Base-by-base conservation (phyloP, 164 flowering plant species). In the Vitis labrusca region DNA sequence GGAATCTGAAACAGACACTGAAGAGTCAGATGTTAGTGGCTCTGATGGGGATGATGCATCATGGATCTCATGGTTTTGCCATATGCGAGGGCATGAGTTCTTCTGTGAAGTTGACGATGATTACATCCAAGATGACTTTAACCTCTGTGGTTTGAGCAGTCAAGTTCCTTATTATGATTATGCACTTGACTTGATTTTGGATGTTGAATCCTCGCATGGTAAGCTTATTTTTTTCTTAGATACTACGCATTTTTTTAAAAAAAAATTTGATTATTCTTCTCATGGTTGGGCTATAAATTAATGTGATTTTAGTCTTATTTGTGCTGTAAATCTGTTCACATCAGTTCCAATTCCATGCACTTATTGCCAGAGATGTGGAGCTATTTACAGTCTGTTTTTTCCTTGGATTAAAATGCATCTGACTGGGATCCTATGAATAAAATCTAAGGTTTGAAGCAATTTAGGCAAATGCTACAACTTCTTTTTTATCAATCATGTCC, bases 11-110 rank as follows among this genome's bases (percentile, higher is more conserved):
- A 86, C 97, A 53, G 92, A 86, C 65, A 89, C 88, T 77, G 97
- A 91, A 78, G 97, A 83, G 61, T 85, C 94, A 3, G 92, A 90
- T 81, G 93, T 86, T 50, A 92, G 95, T 76, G 92, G 93, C 61
- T 90, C 97, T 52, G 97, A 90, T 71, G 93, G 88, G 53, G 95
- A 90, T 59, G 93, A 89, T 69, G 83, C 91, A 14, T 90, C 92
- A 59, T 92, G 95, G 95, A 90, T 92, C 61, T 87, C 94, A 65
- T 92, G 97, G 97, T 92, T 92, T 78, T 91, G 97, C 71, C 88
- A 85, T 75, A 70, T 91, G n/a, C 76, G 92, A 59, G 97, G 97
- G 52, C 86, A 91, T 85, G 97, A 91, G 56, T 88, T 91, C 76
- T 89, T 91, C 63, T 88, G 92, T 79, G 97, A 91, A 81, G 97